A percentile compares a stretch with the other conserved stretches of the same genome.
phyloP scores from a whole-genome alignment of 257 asterid species.

The Nicotiana knightiana region DNA sequence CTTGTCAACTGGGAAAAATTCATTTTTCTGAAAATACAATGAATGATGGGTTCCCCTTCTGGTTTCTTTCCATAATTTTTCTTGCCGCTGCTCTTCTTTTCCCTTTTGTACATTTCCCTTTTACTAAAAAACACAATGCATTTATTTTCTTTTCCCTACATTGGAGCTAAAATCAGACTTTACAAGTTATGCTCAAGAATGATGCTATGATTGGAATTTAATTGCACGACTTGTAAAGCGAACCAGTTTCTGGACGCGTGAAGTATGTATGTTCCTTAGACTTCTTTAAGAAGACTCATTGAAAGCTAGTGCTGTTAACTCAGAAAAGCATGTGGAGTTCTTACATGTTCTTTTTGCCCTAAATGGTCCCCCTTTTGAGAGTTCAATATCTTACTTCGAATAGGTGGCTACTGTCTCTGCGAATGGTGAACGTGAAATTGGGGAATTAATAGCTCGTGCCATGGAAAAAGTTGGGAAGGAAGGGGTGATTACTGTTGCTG shows the following conservation, averaged over 20 bases:
- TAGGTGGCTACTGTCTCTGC: slow-evolving; percentile 91
- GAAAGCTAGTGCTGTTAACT: slow-evolving; percentile 2
- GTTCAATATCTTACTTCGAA: slow-evolving; percentile 14
- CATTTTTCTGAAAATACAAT: background rate
- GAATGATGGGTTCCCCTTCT: background rate
- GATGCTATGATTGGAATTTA: background rate
- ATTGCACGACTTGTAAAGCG: background rate
- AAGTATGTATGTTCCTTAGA: background rate
- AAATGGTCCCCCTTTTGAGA: slow-evolving; percentile 10
- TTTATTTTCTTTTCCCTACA: background rate
- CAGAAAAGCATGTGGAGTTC: slow-evolving; percentile 3
- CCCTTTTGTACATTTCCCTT: background rate
- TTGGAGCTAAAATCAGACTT: background rate
- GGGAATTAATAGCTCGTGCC: slow-evolving; percentile 79
- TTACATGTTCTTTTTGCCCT: slow-evolving; percentile 1
- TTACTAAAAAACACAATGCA: background rate
- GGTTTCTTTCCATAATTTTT: background rate
- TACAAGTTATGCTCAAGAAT: background rate
- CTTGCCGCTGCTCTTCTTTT: background rate
- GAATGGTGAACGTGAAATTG: slow-evolving; percentile 81
- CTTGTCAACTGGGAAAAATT: background rate
- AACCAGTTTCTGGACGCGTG: background rate
- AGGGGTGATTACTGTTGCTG: slow-evolving; percentile 80
- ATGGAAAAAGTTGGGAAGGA: slow-evolving; percentile 98
- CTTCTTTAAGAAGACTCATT: background rate